phyloP scores from a whole-genome alignment of 2,329 filamentous ascomycete genomes.

The Ophiostoma tasmaniense region DNA sequence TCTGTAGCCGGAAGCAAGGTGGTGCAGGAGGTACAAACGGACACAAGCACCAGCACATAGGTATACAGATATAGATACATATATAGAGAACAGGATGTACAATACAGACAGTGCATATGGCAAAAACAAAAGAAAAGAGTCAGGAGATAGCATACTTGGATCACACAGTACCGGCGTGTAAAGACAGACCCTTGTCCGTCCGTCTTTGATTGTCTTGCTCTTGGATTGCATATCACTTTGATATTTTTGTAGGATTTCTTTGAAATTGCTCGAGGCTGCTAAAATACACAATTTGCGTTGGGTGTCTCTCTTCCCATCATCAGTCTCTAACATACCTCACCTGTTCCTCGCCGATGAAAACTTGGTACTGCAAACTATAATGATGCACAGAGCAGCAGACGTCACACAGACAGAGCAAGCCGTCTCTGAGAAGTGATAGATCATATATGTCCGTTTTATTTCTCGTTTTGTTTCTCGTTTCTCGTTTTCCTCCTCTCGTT shows the following conservation, averaged over 20 bases:
- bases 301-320: neutral
- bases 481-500: neutral
- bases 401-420: slow-evolving; percentile 2
- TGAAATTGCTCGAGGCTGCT: neutral
- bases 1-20: neutral
- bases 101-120: neutral
- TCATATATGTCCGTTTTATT: slow-evolving; percentile 1
- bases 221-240: neutral
- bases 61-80: neutral
- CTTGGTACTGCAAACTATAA: neutral
- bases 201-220: neutral
- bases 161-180: neutral
- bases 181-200: neutral
- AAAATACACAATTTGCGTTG: neutral
- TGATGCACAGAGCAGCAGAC: neutral
- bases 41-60: neutral
- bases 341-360: neutral
- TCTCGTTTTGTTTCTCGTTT: neutral
- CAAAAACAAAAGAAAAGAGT: too few relatives aligned
- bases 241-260: too few relatives aligned
- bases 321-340: neutral
- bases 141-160: too few relatives aligned
- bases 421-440: slow-evolving; percentile 3
- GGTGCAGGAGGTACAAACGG: neutral
- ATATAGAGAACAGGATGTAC: neutral